Conservation (phyloP, 257 asterid genomes). For the Prunella vulgaris region DNA sequence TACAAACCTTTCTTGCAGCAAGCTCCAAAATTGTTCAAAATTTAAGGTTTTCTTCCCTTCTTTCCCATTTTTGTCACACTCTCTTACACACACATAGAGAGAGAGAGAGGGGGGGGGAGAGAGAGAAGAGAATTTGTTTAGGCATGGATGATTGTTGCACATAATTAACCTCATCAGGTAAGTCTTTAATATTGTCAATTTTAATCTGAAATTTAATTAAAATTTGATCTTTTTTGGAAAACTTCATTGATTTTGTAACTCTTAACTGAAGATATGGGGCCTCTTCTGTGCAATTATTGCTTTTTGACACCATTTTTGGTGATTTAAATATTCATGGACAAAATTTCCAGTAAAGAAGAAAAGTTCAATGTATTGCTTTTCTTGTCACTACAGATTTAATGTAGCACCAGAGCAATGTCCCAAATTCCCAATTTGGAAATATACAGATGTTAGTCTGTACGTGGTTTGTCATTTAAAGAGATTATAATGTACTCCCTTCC, state of each 20-base stretch:
- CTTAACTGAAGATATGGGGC: too few species aligned
- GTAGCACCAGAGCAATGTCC: not conserved
- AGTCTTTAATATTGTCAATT: not conserved
- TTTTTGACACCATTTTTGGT: not conserved
- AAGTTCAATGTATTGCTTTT: too few species aligned
- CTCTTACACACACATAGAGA: not conserved
- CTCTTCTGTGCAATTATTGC: not conserved
- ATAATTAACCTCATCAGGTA: conserved; percentile 15
- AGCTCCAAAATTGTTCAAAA: not conserved
- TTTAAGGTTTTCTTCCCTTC: not conserved
- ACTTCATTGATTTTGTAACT: too few species aligned
- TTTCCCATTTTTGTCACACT: conserved; percentile 1
- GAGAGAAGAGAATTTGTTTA: not conserved
- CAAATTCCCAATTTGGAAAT: not conserved
- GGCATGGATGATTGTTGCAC: conserved; percentile 8
- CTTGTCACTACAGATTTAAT: not conserved
- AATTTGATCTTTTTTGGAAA: not conserved
- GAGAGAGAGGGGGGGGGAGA: not conserved
- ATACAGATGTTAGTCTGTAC: too few species aligned
- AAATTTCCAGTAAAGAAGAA: too few species aligned
- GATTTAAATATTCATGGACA: not conserved
- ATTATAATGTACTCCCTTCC: too few species aligned
- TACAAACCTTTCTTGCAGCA: conserved; percentile 2
- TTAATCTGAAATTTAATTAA: not conserved
- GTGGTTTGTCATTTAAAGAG: too few species aligned